phyloP scores from a whole-genome alignment of 495 filamentous ascomycete genomes.

The Hypoxylon fragiforme region DNA sequence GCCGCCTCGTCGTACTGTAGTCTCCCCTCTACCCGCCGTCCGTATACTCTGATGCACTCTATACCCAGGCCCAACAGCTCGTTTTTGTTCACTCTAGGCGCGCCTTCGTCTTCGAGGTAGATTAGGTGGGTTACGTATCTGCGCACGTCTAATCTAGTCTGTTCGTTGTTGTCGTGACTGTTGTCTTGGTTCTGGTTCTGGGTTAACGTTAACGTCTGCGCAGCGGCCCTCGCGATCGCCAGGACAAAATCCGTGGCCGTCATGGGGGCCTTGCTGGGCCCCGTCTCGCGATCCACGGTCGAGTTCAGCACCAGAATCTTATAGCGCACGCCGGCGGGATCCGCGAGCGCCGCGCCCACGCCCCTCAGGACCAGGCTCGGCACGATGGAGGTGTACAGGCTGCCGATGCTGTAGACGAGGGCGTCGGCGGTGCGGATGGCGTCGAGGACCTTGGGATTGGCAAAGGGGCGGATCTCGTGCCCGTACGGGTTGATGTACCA shows the following conservation, averaged over 20 bases:
- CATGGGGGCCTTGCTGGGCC: slow-evolving; percentile 60
- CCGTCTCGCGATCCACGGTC: slow-evolving; percentile 82
- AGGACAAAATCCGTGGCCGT: slow-evolving; percentile 76
- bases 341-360: slow-evolving; percentile 60
- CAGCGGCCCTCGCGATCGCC: slow-evolving; percentile 72
- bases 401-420: slow-evolving; percentile 89
- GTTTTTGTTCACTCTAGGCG: slow-evolving; percentile 69
- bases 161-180: slow-evolving; percentile 45
- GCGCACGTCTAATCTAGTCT: slow-evolving; percentile 35
- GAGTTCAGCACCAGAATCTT: slow-evolving; percentile 90
- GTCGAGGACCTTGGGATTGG: slow-evolving; percentile 77
- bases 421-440: slow-evolving; percentile 63
- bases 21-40: slow-evolving; percentile 60
- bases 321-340: slow-evolving; percentile 54
- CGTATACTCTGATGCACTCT: slow-evolving; percentile 74
- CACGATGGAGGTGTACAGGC: slow-evolving; percentile 78
- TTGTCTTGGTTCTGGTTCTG: slow-evolving; percentile 42
- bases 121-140: slow-evolving; percentile 83
- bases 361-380: slow-evolving; percentile 71
- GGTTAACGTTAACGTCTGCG: too few relatives aligned
- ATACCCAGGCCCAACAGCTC: slow-evolving; percentile 70
- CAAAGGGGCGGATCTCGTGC: slow-evolving; percentile 76
- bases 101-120: slow-evolving; percentile 72
- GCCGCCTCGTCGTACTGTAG: slow-evolving; percentile 78
- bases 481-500: slow-evolving; percentile 99